Conservation (phyloP, 106 monocot genomes). For the Allium cepa region DNA sequence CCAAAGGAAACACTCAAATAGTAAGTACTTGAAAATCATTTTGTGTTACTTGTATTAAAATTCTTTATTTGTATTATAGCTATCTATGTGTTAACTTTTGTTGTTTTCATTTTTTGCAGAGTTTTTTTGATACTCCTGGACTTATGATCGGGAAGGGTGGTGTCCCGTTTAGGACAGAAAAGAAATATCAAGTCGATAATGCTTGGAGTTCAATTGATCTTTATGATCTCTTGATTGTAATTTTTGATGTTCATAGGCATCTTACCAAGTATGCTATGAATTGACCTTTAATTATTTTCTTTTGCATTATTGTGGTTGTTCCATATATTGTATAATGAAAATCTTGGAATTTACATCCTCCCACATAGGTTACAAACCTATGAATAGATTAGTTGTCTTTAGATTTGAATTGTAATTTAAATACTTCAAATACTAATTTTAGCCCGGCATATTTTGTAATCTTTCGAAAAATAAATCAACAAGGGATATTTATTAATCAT, state of each 20-base stretch:
- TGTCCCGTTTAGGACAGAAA: slow-evolving; percentile 75
- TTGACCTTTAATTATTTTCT: background rate
- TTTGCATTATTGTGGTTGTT: background rate
- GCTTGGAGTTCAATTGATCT: slow-evolving; percentile 76
- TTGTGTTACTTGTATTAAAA: background rate
- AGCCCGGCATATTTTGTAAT: too few species aligned
- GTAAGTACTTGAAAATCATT: slow-evolving; percentile 33
- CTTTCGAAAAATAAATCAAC: too few species aligned
- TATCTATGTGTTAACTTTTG: background rate
- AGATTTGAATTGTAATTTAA: too few species aligned
- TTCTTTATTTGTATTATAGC: background rate
- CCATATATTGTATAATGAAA: too few species aligned
- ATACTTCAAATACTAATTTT: too few species aligned
- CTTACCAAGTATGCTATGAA: slow-evolving; percentile 47
- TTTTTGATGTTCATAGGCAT: slow-evolving; percentile 93
- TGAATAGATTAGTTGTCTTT: too few species aligned
- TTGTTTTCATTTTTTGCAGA: slow-evolving; percentile 32
- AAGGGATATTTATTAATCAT: too few species aligned
- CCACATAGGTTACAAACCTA: too few species aligned
- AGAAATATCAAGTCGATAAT: slow-evolving; percentile 83
- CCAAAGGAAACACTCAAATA: slow-evolving; percentile 88
- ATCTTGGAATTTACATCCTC: too few species aligned
- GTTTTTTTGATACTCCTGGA: slow-evolving; percentile 97
- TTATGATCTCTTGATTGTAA: slow-evolving; percentile 88
- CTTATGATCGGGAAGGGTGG: slow-evolving; percentile 67